Base-by-base conservation (phyloP, 1,284 basidiomycete genomes). In the Tetrapyrgos nigripes region DNA sequence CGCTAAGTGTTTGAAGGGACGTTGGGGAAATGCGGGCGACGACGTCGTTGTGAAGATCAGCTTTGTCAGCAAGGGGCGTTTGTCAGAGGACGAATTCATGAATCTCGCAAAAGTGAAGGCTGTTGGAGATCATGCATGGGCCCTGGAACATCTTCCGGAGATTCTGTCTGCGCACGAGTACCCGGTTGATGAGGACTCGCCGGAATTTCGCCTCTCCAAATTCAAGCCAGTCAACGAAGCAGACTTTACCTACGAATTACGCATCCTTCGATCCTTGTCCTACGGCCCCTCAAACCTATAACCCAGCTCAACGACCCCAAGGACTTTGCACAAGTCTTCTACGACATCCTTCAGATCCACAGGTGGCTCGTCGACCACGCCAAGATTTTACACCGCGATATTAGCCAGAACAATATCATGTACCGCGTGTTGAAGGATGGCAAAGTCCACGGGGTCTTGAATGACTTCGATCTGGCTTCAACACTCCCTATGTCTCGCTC, bases 321-420 rank as follows among this genome's bases (percentile, higher is more conserved):
- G n/a, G 55, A 53, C 4, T 49, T 50, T 23, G 55, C 31, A 3
- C 45, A 61, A 19, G 55, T 57, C 4, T 49, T 57, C 23, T 23
- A 33, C 13, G 50, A 57, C 31, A 50, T 55, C 28, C 35, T 57
- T 17, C 55, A 54, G 46, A 48, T 51, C 31, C 49, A 57, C 27
- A 19, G 21, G 23, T 59, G 53, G 58, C 48, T 59, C 4, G 35
- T 51, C 48, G 23, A 46, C 17, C 11, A 24, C 5, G 47, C 48
- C 21, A 21, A 29, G 27, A 58, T 61, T 19, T 35, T 61, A 2
- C 59, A 61, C 50, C 44, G 51, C 24, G 55, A 61, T 37, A 46
- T 53, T 21, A 61, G 59, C 26, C 14, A n/a, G 21, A 43, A 24
- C 2, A 58, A 58, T 28, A 43, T 53, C 21, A 58, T 58, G 57